Conservation (phyloP, 768 basidiomycete species). For the Amyloporia xantha region DNA sequence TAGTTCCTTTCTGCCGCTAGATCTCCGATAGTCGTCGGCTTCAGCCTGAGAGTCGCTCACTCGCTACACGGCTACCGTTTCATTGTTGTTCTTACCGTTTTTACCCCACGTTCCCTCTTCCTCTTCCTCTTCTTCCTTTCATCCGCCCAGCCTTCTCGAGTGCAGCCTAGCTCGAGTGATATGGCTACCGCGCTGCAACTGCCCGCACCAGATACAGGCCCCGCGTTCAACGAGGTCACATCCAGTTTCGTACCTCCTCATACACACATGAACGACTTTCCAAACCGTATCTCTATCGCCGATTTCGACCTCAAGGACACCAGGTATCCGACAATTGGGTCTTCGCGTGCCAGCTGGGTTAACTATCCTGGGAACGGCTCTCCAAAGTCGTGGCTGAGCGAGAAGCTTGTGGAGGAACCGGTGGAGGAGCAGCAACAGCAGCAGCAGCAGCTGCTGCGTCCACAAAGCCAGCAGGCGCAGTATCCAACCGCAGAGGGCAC, state of each 20-base stretch:
- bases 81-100: background rate
- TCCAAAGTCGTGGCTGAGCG: slow-evolving; percentile 15
- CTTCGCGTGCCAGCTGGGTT: slow-evolving; percentile 11
- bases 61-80: background rate
- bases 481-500: slow-evolving; percentile 10
- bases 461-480: slow-evolving; percentile 13
- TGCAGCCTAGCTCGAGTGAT: background rate
- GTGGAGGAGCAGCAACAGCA: slow-evolving; percentile 5
- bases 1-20: background rate
- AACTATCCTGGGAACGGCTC: slow-evolving; percentile 5
- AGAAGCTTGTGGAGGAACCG: slow-evolving; percentile 19
- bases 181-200: slow-evolving; percentile 24
- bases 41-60: slow-evolving; percentile 1
- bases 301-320: slow-evolving; percentile 61
- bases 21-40: slow-evolving; percentile 1
- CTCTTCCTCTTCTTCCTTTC: background rate
- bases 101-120: background rate
- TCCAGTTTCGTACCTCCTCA: slow-evolving; percentile 24
- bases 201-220: slow-evolving; percentile 13
- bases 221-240: slow-evolving; percentile 14
- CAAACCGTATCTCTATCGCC: slow-evolving; percentile 45
- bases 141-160: background rate
- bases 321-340: slow-evolving; percentile 39
- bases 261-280: slow-evolving; percentile 37
- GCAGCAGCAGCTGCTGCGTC: background rate